Percentiles rank a stretch among this genome's conserved stretches.
Evolutionary conservation across 495 filamentous ascomycete species (phyloP).

Genomic region (Penicillium argentinense): DNA sequence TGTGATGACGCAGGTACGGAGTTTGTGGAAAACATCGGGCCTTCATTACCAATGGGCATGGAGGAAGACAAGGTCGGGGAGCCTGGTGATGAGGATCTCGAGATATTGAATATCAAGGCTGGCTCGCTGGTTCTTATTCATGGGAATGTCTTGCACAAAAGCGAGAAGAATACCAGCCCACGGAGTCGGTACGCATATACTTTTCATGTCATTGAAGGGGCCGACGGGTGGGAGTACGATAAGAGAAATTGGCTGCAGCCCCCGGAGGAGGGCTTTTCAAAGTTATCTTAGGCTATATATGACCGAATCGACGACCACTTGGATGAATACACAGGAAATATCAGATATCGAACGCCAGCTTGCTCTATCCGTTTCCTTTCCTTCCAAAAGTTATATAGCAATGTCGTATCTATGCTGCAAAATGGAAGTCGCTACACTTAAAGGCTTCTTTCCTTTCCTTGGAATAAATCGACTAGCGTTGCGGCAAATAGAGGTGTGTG

Average conservation of each 20-base stretch:
- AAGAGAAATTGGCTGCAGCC: slow-evolving; percentile 91
- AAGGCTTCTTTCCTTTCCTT: too few relatives aligned
- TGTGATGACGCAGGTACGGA: slow-evolving; percentile 51
- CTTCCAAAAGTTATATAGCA: too few relatives aligned
- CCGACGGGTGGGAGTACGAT: slow-evolving; percentile 72
- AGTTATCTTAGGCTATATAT: slow-evolving; percentile 41
- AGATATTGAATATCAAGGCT: slow-evolving; percentile 77
- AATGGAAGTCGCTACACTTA: neutral
- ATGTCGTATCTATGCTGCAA: too few relatives aligned
- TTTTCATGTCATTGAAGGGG: slow-evolving; percentile 93
- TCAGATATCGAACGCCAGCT: too few relatives aligned
- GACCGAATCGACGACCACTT: neutral
- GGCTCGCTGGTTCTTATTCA: slow-evolving; percentile 92
- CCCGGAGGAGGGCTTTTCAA: slow-evolving; percentile 72
- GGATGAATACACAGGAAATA: too few relatives aligned
- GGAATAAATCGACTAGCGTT: too few relatives aligned
- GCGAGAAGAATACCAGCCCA: slow-evolving; percentile 81
- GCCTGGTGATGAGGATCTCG: slow-evolving; percentile 56
- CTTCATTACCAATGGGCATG: slow-evolving; percentile 44
- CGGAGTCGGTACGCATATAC: slow-evolving; percentile 95
- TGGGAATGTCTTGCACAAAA: slow-evolving; percentile 95
- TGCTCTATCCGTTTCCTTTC: too few relatives aligned
- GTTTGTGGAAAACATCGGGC: slow-evolving; percentile 52
- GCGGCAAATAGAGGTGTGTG: too few relatives aligned
- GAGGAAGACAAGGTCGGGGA: slow-evolving; percentile 33